Evolutionary conservation across 176 grass and related monocot species (phyloP).

Genomic region (Carex scoparia): DNA sequence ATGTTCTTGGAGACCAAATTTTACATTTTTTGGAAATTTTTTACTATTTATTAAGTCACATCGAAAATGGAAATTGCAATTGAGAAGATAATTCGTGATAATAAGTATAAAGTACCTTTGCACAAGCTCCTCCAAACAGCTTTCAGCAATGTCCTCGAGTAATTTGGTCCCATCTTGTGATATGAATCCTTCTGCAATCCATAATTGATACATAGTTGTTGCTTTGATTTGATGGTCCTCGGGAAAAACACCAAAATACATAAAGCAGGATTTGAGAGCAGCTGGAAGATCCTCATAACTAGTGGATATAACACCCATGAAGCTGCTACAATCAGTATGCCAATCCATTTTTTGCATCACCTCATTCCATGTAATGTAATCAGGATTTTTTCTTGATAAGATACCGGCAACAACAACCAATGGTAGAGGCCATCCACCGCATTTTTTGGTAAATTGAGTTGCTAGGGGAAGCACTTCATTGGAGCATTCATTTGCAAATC

Average conservation of each 20-base stretch:
- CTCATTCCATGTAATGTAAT: no score
- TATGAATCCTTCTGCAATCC: conserved; percentile 1
- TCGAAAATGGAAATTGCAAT: no score
- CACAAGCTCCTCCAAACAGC: neutral
- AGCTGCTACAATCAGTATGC: neutral
- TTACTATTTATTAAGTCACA: no score
- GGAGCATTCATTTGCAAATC: no score
- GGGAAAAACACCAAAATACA: neutral
- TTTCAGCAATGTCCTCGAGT: neutral
- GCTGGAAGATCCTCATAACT: neutral
- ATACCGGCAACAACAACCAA: no score
- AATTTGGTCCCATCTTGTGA: neutral
- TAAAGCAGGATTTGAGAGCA: neutral
- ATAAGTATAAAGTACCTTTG: neutral
- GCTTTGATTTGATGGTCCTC: neutral
- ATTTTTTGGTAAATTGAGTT: no score
- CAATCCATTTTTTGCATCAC: neutral
- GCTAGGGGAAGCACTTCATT: no score
- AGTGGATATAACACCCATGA: neutral
- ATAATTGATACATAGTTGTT: neutral
- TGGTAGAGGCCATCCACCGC: no score
- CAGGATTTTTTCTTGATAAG: no score
- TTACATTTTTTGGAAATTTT: no score
- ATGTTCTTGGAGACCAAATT: no score
- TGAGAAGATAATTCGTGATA: no score